Evolutionary conservation across 768 basidiomycete species (phyloP), one percentile per base, ranked within the genome.

Genomic region (Amanita muscaria): DNA sequence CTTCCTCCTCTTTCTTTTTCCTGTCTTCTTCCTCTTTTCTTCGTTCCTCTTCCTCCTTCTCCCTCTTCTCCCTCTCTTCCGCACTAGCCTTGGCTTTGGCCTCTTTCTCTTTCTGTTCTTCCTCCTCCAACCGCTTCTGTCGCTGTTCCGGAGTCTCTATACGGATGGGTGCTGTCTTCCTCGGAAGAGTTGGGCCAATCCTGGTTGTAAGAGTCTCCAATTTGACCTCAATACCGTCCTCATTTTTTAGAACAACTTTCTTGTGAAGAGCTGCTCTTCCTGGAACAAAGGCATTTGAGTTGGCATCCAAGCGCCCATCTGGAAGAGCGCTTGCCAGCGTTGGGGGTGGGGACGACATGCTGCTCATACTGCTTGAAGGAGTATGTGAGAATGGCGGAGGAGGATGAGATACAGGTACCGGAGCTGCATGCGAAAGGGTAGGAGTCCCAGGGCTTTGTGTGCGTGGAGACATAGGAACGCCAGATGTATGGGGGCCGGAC

Each of bases 381-480:
- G 71, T 61, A 52, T 69, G 61, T 30, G 73, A 64, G 0, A 73
- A n/a, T n/a, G n/a, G 74, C 23, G 77, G 72, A 12, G 72, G 66
- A 51, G 69, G 64, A 10, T 68, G 64, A 53, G 76, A 74, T 4
- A 57, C 55, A 38, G 59, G 56, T 43, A 50, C 56, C 8, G 80
- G 74, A 25, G 73, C 58, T 14, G 83, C 73, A 46, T 81, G 83
- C 2, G 76, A 45, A 44, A 75, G 65, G 1, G 79, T 83, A n/a
- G 86, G 83, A 1, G 85, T 87, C 23, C 75, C 76, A 10, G 83
- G 79, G 4, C 64, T 59, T 53, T 76, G 74, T 54, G 73, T 79
- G 51, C 82, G 76, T 29, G 85, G 83, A 12, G 85, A 86, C 69
- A 87, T 76, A 4, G 82, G 70, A 62, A 80, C 74, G 41, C 64